These are phyloP conservation scores for Diplogelasinospora grovesii DNA, from an alignment of 495 filamentous ascomycete genomes.

Conservation along the genomic window DNA sequence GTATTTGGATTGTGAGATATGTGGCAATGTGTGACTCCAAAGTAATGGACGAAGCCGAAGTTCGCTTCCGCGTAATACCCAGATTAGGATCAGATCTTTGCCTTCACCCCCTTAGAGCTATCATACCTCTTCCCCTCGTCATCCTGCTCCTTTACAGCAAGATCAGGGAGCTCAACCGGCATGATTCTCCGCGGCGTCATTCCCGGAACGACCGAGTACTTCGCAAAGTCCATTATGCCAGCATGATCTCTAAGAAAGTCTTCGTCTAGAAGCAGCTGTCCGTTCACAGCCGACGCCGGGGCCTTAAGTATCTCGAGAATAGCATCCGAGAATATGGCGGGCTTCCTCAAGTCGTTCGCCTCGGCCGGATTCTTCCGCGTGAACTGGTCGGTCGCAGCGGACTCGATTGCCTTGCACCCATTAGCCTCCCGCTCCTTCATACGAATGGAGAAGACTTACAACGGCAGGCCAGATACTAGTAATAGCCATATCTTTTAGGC, in stretches of 20 bases:
- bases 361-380: slow-evolving; percentile 31
- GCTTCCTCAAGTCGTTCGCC: slow-evolving; percentile 54
- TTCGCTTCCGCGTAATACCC: no score
- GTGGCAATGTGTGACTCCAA: no score
- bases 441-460: slow-evolving; percentile 41
- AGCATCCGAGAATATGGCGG: slow-evolving; percentile 74
- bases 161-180: slow-evolving; percentile 62
- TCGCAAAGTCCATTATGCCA: slow-evolving; percentile 66
- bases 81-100: slow-evolving; percentile 33
- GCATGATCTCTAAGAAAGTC: slow-evolving; percentile 64
- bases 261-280: slow-evolving; percentile 68
- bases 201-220: slow-evolving; percentile 64
- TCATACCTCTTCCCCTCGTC: slow-evolving; percentile 73
- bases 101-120: slow-evolving; percentile 39
- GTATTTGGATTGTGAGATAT: no score
- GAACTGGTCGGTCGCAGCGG: slow-evolving; percentile 57
- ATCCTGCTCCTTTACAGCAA: slow-evolving; percentile 72
- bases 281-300: slow-evolving; percentile 57
- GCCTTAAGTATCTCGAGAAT: slow-evolving; percentile 67
- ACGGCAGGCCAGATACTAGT: slow-evolving; percentile 77
- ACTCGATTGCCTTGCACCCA: slow-evolving; percentile 53
- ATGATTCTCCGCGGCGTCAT: slow-evolving; percentile 66
- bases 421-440: not conserved
- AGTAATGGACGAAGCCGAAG: no score
- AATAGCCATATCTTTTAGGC: slow-evolving; percentile 59